Conservation (phyloP, 352 stramenopile species). For the Phytophthora megakarya region DNA sequence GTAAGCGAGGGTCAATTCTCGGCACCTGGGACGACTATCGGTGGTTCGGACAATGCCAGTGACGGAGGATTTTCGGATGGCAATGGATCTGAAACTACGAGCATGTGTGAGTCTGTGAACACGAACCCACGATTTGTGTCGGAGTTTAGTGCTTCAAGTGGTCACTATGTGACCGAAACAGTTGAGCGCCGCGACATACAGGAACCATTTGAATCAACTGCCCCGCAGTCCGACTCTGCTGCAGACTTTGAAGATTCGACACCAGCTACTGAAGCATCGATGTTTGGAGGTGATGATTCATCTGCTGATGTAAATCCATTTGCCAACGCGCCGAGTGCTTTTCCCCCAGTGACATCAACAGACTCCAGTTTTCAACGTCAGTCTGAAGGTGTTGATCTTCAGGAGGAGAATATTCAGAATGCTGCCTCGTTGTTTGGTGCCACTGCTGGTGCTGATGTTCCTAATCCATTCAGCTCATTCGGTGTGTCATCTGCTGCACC, state of each 20-base stretch:
- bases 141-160: conserved; percentile 39
- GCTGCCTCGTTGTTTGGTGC: conserved; percentile 68
- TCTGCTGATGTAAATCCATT: conserved; percentile 53
- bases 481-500: conserved; percentile 12
- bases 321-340: conserved; percentile 35
- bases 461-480: conserved; percentile 66
- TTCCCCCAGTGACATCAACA: conserved; percentile 22
- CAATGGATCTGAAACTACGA: conserved; percentile 61
- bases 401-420: conserved; percentile 40
- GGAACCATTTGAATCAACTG: conserved; percentile 33
- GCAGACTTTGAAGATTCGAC: conserved; percentile 23
- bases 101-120: conserved; percentile 52
- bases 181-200: conserved; percentile 18
- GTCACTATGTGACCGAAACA: conserved; percentile 46
- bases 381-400: conserved; percentile 1
- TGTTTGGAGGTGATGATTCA: conserved; percentile 32
- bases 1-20: conserved; percentile 78
- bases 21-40: conserved; percentile 61
- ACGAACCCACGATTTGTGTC: conserved; percentile 44
- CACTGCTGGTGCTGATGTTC: conserved; percentile 45
- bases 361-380: conserved; percentile 21
- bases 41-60: conserved; percentile 62
- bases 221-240: conserved; percentile 29
- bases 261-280: conserved; percentile 13
- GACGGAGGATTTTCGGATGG: conserved; percentile 63